phyloP scores from a whole-genome alignment of 2,329 filamentous ascomycete genomes.

The Curvularia eragrostidis region DNA sequence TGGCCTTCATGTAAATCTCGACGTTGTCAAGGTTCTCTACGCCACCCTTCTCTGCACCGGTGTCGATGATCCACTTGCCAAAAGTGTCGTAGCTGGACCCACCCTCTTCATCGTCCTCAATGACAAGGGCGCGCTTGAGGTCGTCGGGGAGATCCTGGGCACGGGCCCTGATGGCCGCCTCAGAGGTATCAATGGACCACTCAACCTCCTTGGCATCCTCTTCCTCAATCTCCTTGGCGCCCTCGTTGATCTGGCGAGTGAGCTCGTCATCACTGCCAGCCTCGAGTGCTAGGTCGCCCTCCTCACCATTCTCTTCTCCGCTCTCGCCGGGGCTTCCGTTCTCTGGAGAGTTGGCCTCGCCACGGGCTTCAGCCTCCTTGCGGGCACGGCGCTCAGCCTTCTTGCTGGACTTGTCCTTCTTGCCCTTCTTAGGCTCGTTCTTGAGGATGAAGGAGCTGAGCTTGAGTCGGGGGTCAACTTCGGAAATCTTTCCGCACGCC shows the following conservation, averaged over 20 bases:
- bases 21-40: conserved; percentile 84
- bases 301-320: conserved; percentile 68
- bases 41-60: conserved; percentile 71
- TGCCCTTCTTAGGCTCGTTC: conserved; percentile 89
- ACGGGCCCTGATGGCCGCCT: conserved; percentile 92
- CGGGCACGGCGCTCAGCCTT: conserved; percentile 86
- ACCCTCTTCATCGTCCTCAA: conserved; percentile 82
- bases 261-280: conserved; percentile 91
- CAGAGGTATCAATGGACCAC: conserved; percentile 97
- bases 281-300: conserved; percentile 70
- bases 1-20: conserved; percentile 94
- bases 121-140: conserved; percentile 88
- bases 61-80: conserved; percentile 89
- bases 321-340: conserved; percentile 70
- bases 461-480: conserved; percentile 93
- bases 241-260: conserved; percentile 73
- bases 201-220: conserved; percentile 81
- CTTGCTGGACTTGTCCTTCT: conserved; percentile 97
- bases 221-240: conserved; percentile 75
- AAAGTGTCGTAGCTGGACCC: conserved; percentile 86
- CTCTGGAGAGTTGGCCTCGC: conserved; percentile 59
- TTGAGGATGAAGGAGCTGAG: conserved; percentile 97
- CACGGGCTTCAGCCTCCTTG: conserved; percentile 70
- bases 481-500: conserved; percentile 91
- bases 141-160: conserved; percentile 92